phyloP scores from a whole-genome alignment of 2,329 filamentous ascomycete species.

The Cladosporium sp. region DNA sequence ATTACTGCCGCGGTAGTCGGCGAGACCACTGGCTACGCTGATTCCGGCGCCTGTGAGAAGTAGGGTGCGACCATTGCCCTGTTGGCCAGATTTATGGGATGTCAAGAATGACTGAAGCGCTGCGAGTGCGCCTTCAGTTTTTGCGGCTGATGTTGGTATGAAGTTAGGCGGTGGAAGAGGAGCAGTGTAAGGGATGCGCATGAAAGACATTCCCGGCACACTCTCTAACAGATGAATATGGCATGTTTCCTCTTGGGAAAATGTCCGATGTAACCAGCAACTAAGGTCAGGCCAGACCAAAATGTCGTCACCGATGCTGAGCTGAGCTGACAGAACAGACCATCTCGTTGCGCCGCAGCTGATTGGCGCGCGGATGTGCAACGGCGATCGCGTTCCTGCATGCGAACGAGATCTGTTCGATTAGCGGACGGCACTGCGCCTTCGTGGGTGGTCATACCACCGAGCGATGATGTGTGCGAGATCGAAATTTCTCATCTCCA shows the following conservation, averaged over 20 bases:
- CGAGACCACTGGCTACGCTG: constrained; percentile 85
- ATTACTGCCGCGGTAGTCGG: constrained; percentile 85
- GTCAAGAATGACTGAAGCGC: constrained; percentile 75
- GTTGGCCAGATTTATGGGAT: constrained; percentile 37
- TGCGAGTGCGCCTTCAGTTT: constrained; percentile 67
- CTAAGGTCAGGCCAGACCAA: neutral
- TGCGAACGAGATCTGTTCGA: neutral
- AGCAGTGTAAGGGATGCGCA: constrained; percentile 88
- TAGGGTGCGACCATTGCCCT: constrained; percentile 57
- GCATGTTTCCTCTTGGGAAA: neutral
- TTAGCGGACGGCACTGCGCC: neutral
- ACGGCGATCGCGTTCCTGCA: constrained; percentile 11
- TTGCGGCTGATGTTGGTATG: constrained; percentile 67
- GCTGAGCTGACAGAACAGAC: neutral
- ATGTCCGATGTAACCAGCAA: neutral
- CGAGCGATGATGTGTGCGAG: too few relatives aligned
- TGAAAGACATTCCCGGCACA: constrained; percentile 37
- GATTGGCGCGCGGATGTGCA: constrained; percentile 4
- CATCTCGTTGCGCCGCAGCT: neutral
- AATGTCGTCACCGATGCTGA: constrained; percentile 10
- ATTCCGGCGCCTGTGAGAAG: constrained; percentile 82
- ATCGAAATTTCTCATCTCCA: too few relatives aligned
- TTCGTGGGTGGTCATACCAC: too few relatives aligned
- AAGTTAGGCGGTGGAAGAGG: constrained; percentile 72
- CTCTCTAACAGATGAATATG: neutral